These are phyloP conservation scores for Phaeosphaeriaceae sp. DNA, from an alignment of 2,329 filamentous ascomycete species.

Conservation along the genomic window DNA sequence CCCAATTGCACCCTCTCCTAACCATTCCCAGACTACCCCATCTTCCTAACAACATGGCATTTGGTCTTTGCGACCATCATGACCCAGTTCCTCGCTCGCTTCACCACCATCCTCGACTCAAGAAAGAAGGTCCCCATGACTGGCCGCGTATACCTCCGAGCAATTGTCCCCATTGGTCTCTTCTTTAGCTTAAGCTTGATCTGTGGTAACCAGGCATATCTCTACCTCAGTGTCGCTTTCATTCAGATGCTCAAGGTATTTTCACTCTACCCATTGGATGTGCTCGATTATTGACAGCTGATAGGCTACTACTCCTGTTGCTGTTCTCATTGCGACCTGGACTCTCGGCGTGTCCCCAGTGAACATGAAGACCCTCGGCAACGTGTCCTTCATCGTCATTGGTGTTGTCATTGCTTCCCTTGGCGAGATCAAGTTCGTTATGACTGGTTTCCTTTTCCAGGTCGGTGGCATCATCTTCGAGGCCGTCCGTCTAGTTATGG, in stretches of 20 bases:
- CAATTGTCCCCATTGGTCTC: conserved; percentile 91
- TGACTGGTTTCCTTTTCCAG: conserved; percentile 80
- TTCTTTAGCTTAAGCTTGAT: conserved; percentile 97
- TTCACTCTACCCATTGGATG: not conserved
- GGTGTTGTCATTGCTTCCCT: conserved; percentile 94
- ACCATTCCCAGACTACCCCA: conserved; percentile 49
- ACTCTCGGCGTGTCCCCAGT: conserved; percentile 81
- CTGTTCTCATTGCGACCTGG: conserved; percentile 90
- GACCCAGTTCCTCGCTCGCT: conserved; percentile 91
- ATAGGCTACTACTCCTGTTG: conserved; percentile 91
- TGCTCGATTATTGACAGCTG: conserved; percentile 10
- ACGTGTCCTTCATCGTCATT: conserved; percentile 92
- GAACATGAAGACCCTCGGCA: conserved; percentile 85
- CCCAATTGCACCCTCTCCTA: conserved; percentile 24
- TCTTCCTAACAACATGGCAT: conserved; percentile 90
- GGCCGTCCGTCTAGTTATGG: conserved; percentile 82
- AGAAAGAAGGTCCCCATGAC: conserved; percentile 98
- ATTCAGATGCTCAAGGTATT: conserved; percentile 98
- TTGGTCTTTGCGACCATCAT: conserved; percentile 90
- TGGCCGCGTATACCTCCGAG: conserved; percentile 86
- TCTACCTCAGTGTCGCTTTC: conserved; percentile 94
- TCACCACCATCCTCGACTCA: conserved; percentile 87
- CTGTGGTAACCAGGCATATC: conserved; percentile 93
- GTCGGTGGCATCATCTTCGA: conserved; percentile 80
- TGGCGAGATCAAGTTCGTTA: conserved; percentile 92